Evolutionary conservation across 2,329 filamentous ascomycete genomes (phyloP).

Genomic region (Cucurbitaria berberidis): DNA sequence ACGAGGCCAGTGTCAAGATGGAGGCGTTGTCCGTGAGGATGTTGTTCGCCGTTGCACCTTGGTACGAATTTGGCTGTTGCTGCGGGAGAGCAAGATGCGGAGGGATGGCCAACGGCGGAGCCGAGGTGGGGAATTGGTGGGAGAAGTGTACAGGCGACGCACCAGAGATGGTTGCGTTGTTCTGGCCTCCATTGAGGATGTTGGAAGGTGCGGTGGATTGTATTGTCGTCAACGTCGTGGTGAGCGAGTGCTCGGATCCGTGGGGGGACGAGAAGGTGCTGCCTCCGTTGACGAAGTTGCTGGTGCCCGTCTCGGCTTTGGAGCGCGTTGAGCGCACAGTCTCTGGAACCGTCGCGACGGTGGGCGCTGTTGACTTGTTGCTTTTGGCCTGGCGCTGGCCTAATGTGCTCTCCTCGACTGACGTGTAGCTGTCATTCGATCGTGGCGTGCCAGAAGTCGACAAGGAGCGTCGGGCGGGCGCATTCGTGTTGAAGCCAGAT

Average conservation of each 20-base stretch:
- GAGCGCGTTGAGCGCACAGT: slow-evolving; percentile 78
- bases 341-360: slow-evolving; percentile 82
- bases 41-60: slow-evolving; percentile 79
- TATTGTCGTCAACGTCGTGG: slow-evolving; percentile 84
- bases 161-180: slow-evolving; percentile 44
- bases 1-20: slow-evolving; percentile 82
- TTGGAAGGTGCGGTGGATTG: slow-evolving; percentile 72
- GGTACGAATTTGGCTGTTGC: slow-evolving; percentile 72
- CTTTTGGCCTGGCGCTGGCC: slow-evolving; percentile 63
- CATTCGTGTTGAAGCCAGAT: slow-evolving; percentile 66
- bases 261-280: slow-evolving; percentile 84
- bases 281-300: slow-evolving; percentile 66
- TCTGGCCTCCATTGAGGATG: slow-evolving; percentile 48
- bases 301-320: slow-evolving; percentile 77
- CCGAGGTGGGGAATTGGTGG: slow-evolving; percentile 62
- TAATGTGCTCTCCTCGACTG: slow-evolving; percentile 59
- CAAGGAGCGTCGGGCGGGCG: slow-evolving; percentile 54
- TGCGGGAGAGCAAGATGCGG: slow-evolving; percentile 66
- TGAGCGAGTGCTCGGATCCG: slow-evolving; percentile 78
- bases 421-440: slow-evolving; percentile 60
- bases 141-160: slow-evolving; percentile 59
- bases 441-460: slow-evolving; percentile 54
- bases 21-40: slow-evolving; percentile 84
- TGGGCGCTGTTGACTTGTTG: slow-evolving; percentile 76
- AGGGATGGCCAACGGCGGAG: slow-evolving; percentile 72